Base-by-base conservation (phyloP, 768 basidiomycete genomes). In the Boletus huronensis region DNA sequence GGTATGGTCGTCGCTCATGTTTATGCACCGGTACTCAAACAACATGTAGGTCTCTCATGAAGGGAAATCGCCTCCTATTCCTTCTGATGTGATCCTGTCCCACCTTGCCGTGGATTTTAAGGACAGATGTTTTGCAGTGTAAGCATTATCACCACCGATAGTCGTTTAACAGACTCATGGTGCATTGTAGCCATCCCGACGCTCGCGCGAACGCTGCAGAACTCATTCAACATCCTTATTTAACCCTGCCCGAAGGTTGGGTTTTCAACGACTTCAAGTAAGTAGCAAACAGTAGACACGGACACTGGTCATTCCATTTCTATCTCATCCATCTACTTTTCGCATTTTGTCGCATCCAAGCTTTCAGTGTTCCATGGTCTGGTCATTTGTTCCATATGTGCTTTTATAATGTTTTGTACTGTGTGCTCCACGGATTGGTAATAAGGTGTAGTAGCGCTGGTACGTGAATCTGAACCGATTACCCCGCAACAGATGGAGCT, bases 41-140 rank as follows among this genome's bases (percentile, higher is more conserved):
- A 35, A 47, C 39, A 40, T 19, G 17, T 61, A 96, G 93, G 79
- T 97, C 36, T 95, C 91, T 60, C 85, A 89, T 62, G 85, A 87
- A 52, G 85, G 90, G 61, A 80, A 84, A 58, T 85, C 88, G 26
- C 97, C 97, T 9, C 95, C 96, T 4, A 81, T 99, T 6, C 97
- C 96, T 3, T 80, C 85, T 17, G 89, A 91, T 52, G 83, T 98
- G 46, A 73, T 79, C 3, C 72, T 98, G 48, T 86, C 90, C 19
- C 74, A 80, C 25, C 77, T 85, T 46, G 95, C 89, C 10, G 80
- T 88, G 58, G 89, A 96, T 67, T 97, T 99, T 72, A 80, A 96
- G 61, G 77, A 77, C 48, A 85, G 84, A 65, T 98, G 97, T 72
- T 93, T 98, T 66, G 88, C 91, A 4, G 85, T 92, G 92, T 92